Evolutionary conservation across 148 eudicot genomes (phyloP).

Genomic region (Silene uniflora): DNA sequence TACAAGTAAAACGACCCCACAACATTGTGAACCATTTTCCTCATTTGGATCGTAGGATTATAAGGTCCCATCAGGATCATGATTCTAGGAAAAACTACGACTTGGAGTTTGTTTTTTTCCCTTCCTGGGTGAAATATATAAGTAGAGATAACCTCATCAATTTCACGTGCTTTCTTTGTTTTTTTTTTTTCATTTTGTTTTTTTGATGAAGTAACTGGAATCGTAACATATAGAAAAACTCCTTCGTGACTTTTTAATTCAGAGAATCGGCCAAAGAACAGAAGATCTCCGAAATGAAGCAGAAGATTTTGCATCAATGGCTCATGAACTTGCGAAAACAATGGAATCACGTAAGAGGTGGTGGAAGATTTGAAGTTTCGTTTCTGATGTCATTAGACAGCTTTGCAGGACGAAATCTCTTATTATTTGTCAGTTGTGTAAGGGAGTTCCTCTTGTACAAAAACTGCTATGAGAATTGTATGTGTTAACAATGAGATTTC

Average conservation of each 20-base stretch:
- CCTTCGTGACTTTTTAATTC: constrained; percentile 23
- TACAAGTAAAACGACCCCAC: background rate
- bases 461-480: too few relatives aligned
- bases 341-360: constrained; percentile 64
- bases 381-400: background rate
- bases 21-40: background rate
- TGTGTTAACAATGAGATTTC: background rate
- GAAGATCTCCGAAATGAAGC: constrained; percentile 67
- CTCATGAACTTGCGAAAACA: constrained; percentile 64
- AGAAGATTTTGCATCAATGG: constrained; percentile 74
- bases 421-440: background rate
- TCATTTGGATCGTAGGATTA: background rate
- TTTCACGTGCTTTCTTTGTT: background rate
- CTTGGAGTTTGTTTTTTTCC: background rate
- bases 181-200: background rate
- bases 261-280: constrained; percentile 62
- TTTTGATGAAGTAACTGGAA: background rate
- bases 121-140: background rate
- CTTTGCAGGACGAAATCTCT: background rate
- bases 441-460: background rate
- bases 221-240: background rate
- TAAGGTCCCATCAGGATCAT: background rate
- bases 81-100: too few relatives aligned
- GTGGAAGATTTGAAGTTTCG: constrained; percentile 55
- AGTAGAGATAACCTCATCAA: background rate